phyloP scores from a whole-genome alignment of 148 eudicot genomes.

The Vaccinium corymbosum region DNA sequence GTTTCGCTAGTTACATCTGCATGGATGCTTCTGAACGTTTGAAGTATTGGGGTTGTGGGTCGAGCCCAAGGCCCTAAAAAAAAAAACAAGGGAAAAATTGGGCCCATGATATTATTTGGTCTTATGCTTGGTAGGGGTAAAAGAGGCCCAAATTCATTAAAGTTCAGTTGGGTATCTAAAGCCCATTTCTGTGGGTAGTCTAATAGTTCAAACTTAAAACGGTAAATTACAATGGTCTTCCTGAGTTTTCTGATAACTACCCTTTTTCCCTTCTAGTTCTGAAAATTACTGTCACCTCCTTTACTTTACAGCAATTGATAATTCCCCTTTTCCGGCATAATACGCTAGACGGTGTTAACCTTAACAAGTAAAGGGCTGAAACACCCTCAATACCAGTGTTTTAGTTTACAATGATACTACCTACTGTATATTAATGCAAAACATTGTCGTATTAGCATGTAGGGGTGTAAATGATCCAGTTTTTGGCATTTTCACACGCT shows the following conservation, averaged over 20 bases:
- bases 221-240: neutral
- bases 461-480: too few species aligned
- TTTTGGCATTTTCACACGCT: too few species aligned
- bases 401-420: neutral
- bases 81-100: too few species aligned
- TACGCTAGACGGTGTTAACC: neutral
- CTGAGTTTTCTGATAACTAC: neutral
- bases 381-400: neutral
- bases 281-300: neutral
- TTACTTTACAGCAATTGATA: neutral
- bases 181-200: neutral
- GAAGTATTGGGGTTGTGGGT: neutral
- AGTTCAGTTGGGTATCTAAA: too few species aligned
- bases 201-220: neutral
- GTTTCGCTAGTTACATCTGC: neutral
- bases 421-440: neutral
- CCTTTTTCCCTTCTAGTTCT: neutral
- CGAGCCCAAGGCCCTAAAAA: neutral
- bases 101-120: neutral
- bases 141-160: too few species aligned
- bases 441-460: neutral
- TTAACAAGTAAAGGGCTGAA: neutral
- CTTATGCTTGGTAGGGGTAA: neutral
- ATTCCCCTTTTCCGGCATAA: neutral
- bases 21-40: neutral